A percentile compares a stretch with the other conserved stretches of the same genome.
Evolutionary conservation across 2,329 filamentous ascomycete genomes (phyloP).

Genomic region (Pseudogymnoascus sp.): DNA sequence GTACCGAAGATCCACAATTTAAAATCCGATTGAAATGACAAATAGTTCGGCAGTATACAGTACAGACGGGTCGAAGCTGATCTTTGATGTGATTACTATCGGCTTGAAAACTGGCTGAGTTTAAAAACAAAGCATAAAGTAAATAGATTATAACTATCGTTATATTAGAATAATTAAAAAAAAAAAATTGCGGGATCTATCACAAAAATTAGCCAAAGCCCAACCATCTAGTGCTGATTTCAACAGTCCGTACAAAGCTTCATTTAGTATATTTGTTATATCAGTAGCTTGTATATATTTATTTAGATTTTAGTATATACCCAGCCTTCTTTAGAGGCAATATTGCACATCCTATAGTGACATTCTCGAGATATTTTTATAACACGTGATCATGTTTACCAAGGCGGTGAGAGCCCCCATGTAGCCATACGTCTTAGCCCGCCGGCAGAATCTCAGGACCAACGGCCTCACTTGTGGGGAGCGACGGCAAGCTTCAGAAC

Average conservation of each 20-base stretch:
- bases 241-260: neutral
- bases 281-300: neutral
- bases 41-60: too few species aligned
- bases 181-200: neutral
- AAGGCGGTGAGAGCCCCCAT: conserved; percentile 3
- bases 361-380: too few species aligned
- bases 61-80: neutral
- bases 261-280: neutral
- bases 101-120: neutral
- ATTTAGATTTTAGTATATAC: neutral
- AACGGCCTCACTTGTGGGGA: neutral
- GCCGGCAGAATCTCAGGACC: neutral
- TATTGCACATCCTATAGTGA: too few species aligned
- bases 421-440: neutral
- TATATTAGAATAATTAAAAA: neutral
- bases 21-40: neutral
- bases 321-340: neutral
- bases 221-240: neutral
- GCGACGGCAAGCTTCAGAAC: neutral
- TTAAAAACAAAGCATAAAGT: neutral
- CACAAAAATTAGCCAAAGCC: neutral
- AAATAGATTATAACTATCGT: neutral
- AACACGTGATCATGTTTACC: neutral
- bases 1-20: conserved; percentile 5
- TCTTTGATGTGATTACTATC: neutral